Percentiles rank a stretch among this genome's conserved stretches.
Evolutionary conservation across 2,329 filamentous ascomycete genomes (phyloP).

Genomic region (Paraphaeosphaeria minitans): DNA sequence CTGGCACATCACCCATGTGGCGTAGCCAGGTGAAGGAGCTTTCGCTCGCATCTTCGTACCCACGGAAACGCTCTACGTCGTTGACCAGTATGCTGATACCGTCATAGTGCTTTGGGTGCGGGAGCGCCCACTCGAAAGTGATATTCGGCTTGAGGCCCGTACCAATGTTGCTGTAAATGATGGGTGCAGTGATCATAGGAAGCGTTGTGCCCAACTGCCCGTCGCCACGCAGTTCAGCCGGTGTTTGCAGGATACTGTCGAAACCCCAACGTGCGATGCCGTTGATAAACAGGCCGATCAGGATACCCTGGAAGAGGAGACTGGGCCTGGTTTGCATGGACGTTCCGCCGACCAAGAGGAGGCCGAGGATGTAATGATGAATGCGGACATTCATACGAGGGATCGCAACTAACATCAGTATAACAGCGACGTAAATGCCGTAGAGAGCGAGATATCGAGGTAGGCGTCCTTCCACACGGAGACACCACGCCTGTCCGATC

Average conservation of each 20-base stretch:
- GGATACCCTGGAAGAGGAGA: constrained; percentile 84
- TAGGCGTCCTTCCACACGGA: constrained; percentile 83
- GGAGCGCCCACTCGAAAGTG: constrained; percentile 64
- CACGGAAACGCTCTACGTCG: constrained; percentile 80
- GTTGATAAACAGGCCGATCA: constrained; percentile 92
- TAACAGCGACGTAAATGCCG: constrained; percentile 65
- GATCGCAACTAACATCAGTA: constrained; percentile 72
- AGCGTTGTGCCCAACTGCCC: constrained; percentile 63
- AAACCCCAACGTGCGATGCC: constrained; percentile 95
- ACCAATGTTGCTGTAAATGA: constrained; percentile 53
- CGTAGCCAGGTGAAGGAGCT: constrained; percentile 65
- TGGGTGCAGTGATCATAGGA: constrained; percentile 51
- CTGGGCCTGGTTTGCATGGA: constrained; percentile 84
- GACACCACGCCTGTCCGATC: constrained; percentile 78
- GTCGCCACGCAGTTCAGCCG: constrained; percentile 67
- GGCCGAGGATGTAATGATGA: constrained; percentile 90
- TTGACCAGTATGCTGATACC: constrained; percentile 83
- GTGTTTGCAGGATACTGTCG: constrained; percentile 84
- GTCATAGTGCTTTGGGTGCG: constrained; percentile 62
- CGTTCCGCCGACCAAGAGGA: constrained; percentile 86
- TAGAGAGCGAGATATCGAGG: constrained; percentile 80
- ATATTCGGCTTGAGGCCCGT: constrained; percentile 57
- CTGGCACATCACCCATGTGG: constrained; percentile 55
- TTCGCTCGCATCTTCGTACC: constrained; percentile 65
- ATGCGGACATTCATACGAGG: constrained; percentile 74